Conservation (phyloP, 805 yeast genomes). For the Candida mattraensis region DNA sequence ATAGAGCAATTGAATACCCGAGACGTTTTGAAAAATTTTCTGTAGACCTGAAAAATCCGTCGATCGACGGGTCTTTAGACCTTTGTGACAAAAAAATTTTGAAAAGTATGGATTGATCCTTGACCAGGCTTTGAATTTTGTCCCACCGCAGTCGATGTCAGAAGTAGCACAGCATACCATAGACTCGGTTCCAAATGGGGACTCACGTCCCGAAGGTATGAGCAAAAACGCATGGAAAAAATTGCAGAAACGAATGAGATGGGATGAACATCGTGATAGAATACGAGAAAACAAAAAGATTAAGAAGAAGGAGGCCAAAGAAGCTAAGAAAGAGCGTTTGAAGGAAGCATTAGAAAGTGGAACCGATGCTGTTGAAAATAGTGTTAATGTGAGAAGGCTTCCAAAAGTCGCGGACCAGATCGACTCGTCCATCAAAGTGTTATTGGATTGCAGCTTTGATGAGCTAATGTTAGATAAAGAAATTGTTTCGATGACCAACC, state of each 20-base stretch:
- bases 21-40: constrained; percentile 7
- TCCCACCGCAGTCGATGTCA: too few relatives aligned
- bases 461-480: constrained; percentile 80
- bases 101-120: constrained; percentile 5
- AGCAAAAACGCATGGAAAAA: constrained; percentile 84
- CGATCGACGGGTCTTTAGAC: constrained; percentile 14
- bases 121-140: too few relatives aligned
- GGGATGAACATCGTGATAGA: constrained; percentile 66
- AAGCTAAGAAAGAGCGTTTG: constrained; percentile 24
- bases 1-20: constrained; percentile 4
- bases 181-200: too few relatives aligned
- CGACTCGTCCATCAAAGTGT: constrained; percentile 49
- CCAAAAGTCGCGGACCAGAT: constrained; percentile 45
- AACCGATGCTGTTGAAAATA: constrained; percentile 34
- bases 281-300: constrained; percentile 52
- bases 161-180: too few relatives aligned
- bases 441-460: constrained; percentile 91
- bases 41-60: constrained; percentile 2
- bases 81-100: constrained; percentile 2
- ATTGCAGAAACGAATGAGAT: constrained; percentile 48
- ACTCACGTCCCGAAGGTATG: constrained; percentile 91
- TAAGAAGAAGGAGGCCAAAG: constrained; percentile 48
- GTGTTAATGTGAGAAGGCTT: constrained; percentile 33
- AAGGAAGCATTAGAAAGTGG: constrained; percentile 39
- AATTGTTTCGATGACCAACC: constrained; percentile 69